Evolutionary conservation across 495 filamentous ascomycete genomes (phyloP).

Genomic region (Aspergillus bridgeri): DNA sequence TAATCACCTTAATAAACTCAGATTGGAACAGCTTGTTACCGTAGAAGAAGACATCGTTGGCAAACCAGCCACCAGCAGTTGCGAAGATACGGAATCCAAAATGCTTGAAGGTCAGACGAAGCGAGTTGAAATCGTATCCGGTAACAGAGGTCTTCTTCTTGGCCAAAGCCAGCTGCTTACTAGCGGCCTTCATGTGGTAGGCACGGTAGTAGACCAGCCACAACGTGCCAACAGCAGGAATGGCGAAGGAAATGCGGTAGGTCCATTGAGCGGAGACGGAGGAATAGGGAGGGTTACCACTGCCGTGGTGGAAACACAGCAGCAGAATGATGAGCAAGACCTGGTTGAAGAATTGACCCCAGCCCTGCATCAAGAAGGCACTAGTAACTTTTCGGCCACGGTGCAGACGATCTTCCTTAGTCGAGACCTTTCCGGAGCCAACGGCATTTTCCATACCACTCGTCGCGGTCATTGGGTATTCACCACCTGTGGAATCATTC

Average conservation of each 20-base stretch:
- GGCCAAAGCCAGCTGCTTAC: conserved; percentile 67
- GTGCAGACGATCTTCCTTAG: conserved; percentile 85
- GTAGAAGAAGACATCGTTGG: conserved; percentile 95
- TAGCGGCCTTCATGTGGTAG: conserved; percentile 77
- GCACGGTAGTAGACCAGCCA: conserved; percentile 90
- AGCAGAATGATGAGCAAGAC: conserved; percentile 76
- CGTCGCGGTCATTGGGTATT: conserved; percentile 96
- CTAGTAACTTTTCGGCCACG: conserved; percentile 88
- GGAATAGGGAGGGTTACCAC: conserved; percentile 70
- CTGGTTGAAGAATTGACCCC: conserved; percentile 93
- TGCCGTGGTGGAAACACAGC: conserved; percentile 73
- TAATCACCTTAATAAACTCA: conserved; percentile 77
- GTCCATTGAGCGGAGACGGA: conserved; percentile 71
- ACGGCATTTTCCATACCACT: conserved; percentile 91
- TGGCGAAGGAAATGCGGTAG: conserved; percentile 79
- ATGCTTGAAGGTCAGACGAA: conserved; percentile 68
- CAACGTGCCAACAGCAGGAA: conserved; percentile 82
- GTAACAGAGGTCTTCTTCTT: conserved; percentile 85
- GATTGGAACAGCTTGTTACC: conserved; percentile 95
- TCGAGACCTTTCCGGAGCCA: conserved; percentile 78
- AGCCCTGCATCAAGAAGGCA: conserved; percentile 95
- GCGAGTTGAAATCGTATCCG: conserved; percentile 80
- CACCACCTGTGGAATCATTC: conserved; percentile 46
- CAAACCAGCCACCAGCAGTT: conserved; percentile 80
- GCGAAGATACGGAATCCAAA: conserved; percentile 83